Conservation (phyloP, 2,329 filamentous ascomycete genomes). For the Sporothrix protearum region DNA sequence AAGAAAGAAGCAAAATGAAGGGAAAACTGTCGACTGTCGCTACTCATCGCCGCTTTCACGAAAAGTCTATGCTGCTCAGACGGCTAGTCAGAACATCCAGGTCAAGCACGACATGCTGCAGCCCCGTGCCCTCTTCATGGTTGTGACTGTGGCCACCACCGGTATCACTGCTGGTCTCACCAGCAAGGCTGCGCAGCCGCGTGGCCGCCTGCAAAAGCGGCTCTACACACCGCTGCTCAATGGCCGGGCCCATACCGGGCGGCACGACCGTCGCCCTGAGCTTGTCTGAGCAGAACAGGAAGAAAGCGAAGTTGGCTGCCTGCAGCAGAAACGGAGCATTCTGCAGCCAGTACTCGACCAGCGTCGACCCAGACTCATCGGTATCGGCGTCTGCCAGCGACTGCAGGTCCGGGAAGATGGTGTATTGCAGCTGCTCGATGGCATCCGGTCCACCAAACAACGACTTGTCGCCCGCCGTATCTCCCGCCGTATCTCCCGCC, state of each 20-base stretch:
- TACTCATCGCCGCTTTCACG: slow-evolving; percentile 12
- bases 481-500: slow-evolving; percentile 34
- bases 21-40: neutral
- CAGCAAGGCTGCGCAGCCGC: slow-evolving; percentile 19
- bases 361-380: slow-evolving; percentile 32
- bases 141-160: neutral
- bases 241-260: slow-evolving; percentile 53
- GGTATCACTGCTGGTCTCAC: neutral
- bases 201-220: slow-evolving; percentile 46
- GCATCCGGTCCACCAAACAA: slow-evolving; percentile 53
- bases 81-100: slow-evolving; percentile 25
- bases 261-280: slow-evolving; percentile 49
- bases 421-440: slow-evolving; percentile 58
- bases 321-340: slow-evolving; percentile 56
- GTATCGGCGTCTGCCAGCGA: slow-evolving; percentile 34
- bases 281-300: slow-evolving; percentile 47
- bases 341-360: slow-evolving; percentile 51
- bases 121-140: neutral
- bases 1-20: neutral
- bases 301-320: slow-evolving; percentile 58
- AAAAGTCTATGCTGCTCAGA: slow-evolving; percentile 25
- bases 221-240: slow-evolving; percentile 56
- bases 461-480: slow-evolving; percentile 30
- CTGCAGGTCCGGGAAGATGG: slow-evolving; percentile 57
- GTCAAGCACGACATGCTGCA: slow-evolving; percentile 23